Conservation (phyloP, 1,139 yeast genomes). For the Debaryomyces udenii region DNA sequence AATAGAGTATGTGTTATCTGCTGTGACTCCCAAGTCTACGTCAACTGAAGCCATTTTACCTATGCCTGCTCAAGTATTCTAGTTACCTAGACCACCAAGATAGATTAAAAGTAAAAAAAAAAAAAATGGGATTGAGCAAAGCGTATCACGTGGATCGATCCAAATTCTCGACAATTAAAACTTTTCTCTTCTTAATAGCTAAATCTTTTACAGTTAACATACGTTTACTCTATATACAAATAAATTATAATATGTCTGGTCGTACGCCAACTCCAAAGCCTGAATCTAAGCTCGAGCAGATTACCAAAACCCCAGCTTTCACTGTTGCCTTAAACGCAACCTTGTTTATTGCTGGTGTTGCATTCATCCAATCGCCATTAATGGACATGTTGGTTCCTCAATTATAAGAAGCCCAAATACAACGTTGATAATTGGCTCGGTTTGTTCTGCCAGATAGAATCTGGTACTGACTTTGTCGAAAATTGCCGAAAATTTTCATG, state of each 20-base stretch:
- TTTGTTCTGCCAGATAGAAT: too few species aligned
- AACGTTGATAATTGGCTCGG: too few species aligned
- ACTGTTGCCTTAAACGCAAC: constrained; percentile 64
- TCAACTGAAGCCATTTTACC: constrained; percentile 26
- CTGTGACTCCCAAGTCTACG: constrained; percentile 33
- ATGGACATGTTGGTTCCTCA: constrained; percentile 85
- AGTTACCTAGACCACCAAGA: neutral
- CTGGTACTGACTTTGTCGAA: too few species aligned
- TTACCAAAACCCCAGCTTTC: constrained; percentile 64
- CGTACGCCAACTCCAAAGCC: constrained; percentile 27
- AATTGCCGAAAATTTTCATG: too few species aligned
- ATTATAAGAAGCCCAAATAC: constrained; percentile 34
- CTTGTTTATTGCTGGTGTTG: constrained; percentile 72
- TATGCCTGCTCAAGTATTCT: neutral
- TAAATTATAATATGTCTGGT: constrained; percentile 27
- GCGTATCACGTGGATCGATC: neutral
- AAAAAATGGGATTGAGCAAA: constrained; percentile 5
- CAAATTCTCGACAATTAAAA: constrained; percentile 9
- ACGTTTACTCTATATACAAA: constrained; percentile 1
- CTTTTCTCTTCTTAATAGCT: constrained; percentile 4
- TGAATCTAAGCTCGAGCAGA: constrained; percentile 48
- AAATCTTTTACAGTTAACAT: neutral
- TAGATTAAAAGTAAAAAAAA: constrained; percentile 3
- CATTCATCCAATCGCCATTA: constrained; percentile 73
- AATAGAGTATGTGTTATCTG: constrained; percentile 51